These are phyloP conservation scores for Galeopsis tetrahit DNA, from an alignment of 257 asterid species.

Conservation along the genomic window DNA sequence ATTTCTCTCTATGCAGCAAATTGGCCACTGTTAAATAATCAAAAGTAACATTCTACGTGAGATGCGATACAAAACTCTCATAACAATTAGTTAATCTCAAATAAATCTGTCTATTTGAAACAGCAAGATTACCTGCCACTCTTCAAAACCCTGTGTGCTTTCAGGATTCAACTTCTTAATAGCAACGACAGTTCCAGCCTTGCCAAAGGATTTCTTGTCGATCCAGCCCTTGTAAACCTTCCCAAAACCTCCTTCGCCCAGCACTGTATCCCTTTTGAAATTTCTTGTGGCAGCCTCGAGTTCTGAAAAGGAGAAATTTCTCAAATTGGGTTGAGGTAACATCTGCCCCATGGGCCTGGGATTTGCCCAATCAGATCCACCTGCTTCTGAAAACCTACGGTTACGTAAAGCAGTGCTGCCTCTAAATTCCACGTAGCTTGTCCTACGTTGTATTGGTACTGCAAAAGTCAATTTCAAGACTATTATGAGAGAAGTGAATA, in stretches of 20 bases:
- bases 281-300: conserved; percentile 48
- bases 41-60: background rate
- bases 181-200: conserved; percentile 39
- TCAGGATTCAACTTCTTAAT: conserved; percentile 40
- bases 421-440: conserved; percentile 26
- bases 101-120: background rate
- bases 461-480: conserved; percentile 38
- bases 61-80: background rate
- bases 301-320: conserved; percentile 42
- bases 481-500: background rate
- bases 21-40: background rate
- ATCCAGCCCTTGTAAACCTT: conserved; percentile 49
- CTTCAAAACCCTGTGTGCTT: conserved; percentile 43
- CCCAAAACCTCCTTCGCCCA: conserved; percentile 60
- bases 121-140: conserved; percentile 49
- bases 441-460: conserved; percentile 47
- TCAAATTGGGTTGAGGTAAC: conserved; percentile 28
- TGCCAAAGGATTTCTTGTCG: conserved; percentile 10
- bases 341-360: conserved; percentile 15
- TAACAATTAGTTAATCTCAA: background rate
- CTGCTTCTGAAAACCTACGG: background rate
- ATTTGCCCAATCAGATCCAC: background rate
- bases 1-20: background rate
- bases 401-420: conserved; percentile 23
- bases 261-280: conserved; percentile 34